Evolutionary conservation across 108 stramenopile species (phyloP).

Genomic region (Mayamaea pseudoterrestris): DNA sequence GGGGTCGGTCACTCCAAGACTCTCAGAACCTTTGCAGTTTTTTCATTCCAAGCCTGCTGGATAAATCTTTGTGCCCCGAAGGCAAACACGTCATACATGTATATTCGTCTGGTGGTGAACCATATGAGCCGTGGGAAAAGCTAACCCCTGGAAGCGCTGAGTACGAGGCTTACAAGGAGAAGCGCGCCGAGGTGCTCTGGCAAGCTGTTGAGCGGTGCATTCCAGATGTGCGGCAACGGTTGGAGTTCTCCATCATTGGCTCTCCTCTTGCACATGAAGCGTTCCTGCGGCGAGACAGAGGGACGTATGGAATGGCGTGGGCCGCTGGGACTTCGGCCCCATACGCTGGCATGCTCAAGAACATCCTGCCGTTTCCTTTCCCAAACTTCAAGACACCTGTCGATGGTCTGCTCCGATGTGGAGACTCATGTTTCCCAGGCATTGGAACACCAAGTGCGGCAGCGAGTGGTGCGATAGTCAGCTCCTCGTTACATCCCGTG

Average conservation of each 20-base stretch:
- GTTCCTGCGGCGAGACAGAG: conserved; percentile 82
- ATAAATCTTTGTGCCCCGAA: conserved; percentile 80
- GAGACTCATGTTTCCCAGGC: conserved; percentile 92
- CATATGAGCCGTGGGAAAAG: conserved; percentile 52
- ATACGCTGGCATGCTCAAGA: conserved; percentile 64
- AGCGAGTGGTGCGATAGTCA: conserved; percentile 86
- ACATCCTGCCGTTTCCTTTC: conserved; percentile 76
- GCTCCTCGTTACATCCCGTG: conserved; percentile 76
- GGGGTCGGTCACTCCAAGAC: conserved; percentile 82
- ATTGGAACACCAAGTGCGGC: conserved; percentile 91
- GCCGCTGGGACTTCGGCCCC: conserved; percentile 88
- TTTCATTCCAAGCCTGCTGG: conserved; percentile 84
- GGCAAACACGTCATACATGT: conserved; percentile 94
- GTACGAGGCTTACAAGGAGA: conserved; percentile 38
- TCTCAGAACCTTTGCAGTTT: conserved; percentile 84
- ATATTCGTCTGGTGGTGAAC: conserved; percentile 88
- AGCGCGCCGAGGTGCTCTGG: conserved; percentile 79
- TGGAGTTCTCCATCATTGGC: conserved; percentile 88
- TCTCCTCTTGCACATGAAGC: conserved; percentile 91
- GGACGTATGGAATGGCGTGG: conserved; percentile 93
- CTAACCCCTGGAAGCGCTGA: conserved; percentile 27
- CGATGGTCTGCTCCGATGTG: conserved; percentile 81
- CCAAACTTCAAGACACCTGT: conserved; percentile 86
- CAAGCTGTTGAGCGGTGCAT: conserved; percentile 85
- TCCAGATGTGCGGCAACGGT: conserved; percentile 79